These are phyloP conservation scores for Rhamnella rubrinervis DNA, from an alignment of 331 rosid genomes.

Conservation along the genomic window DNA sequence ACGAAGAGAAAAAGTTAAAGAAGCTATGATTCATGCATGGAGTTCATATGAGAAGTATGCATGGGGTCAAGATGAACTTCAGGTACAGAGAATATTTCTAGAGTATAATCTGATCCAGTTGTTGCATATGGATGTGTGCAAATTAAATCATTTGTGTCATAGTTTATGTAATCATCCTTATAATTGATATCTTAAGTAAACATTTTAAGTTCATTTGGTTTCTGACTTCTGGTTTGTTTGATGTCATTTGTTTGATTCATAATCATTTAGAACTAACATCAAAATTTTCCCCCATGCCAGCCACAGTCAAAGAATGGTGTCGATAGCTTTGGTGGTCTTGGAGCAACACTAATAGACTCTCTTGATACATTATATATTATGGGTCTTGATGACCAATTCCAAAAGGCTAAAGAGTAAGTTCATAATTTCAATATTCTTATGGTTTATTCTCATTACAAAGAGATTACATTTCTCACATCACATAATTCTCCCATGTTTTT, in stretches of 20 bases:
- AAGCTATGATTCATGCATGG: constrained; percentile 96
- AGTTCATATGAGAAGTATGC: constrained; percentile 87
- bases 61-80: constrained; percentile 98
- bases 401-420: constrained; percentile 85
- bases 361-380: constrained; percentile 92
- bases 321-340: constrained; percentile 99
- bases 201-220: no score
- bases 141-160: neutral
- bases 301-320: constrained; percentile 91
- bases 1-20: constrained; percentile 82
- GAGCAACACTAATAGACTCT: constrained; percentile 94
- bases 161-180: no score
- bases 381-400: constrained; percentile 92
- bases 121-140: neutral
- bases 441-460: neutral
- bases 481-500: neutral
- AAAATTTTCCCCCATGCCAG: constrained; percentile 46
- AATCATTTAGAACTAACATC: constrained; percentile 22
- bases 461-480: neutral
- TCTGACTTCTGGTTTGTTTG: no score
- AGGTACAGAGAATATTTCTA: constrained; percentile 44
- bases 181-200: no score
- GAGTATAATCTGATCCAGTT: neutral
- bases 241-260: no score
- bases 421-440: constrained; percentile 16